phyloP scores from a whole-genome alignment of 2,329 filamentous ascomycete genomes.

The Apiospora pterosperma region DNA sequence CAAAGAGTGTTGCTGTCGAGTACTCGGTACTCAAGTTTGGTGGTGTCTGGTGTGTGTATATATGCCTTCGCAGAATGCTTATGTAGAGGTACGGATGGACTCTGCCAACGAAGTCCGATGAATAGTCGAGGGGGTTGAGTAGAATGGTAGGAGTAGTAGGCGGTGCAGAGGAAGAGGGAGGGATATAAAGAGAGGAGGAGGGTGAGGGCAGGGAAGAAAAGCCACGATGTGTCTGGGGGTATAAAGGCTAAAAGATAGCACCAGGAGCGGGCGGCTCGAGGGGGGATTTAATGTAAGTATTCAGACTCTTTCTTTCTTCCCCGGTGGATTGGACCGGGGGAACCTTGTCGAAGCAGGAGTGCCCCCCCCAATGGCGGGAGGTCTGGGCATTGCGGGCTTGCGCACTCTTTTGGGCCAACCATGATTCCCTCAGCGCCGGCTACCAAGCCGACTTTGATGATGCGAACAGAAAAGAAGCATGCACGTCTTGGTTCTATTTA shows the following conservation, averaged over 20 bases:
- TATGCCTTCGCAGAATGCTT: slow-evolving; percentile 8
- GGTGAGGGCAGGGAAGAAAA: neutral
- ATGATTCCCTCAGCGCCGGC: no score
- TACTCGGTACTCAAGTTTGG: slow-evolving; percentile 25
- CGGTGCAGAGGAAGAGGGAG: neutral
- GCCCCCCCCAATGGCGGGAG: no score
- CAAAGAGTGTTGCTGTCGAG: slow-evolving; percentile 22
- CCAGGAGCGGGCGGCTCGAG: neutral
- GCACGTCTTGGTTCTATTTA: neutral
- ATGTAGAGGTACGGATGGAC: slow-evolving; percentile 22
- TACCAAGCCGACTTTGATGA: neutral
- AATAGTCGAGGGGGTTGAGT: neutral
- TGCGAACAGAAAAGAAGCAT: neutral
- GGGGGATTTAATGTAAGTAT: neutral
- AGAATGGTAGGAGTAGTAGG: neutral
- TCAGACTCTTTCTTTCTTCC: neutral
- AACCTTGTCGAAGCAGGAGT: neutral
- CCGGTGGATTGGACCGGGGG: neutral
- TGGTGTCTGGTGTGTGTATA: neutral
- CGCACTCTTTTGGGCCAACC: no score
- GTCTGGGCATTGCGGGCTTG: neutral
- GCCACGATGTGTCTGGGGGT: neutral
- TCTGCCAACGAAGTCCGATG: slow-evolving; percentile 30
- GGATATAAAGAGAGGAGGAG: neutral
- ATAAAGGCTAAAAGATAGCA: neutral